Percentiles rank a stretch among this genome's conserved stretches.
These are phyloP conservation scores for Hyaloperonospora brassicae DNA, from an alignment of 352 stramenopile species.

Conservation along the genomic window DNA sequence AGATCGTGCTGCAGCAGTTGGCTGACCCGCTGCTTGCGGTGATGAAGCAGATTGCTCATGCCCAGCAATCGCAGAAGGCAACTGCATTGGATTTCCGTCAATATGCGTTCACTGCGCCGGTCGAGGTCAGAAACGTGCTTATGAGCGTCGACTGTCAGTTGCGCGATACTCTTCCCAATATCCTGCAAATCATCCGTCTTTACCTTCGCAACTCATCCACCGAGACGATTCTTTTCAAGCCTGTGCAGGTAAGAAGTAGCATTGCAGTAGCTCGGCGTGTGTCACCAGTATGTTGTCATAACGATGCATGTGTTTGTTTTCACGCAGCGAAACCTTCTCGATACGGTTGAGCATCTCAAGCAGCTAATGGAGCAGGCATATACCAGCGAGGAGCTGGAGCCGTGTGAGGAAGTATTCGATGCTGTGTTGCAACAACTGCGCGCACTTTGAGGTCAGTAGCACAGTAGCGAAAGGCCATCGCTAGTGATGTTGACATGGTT, in stretches of 20 bases:
- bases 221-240: conserved; percentile 78
- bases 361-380: conserved; percentile 55
- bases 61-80: conserved; percentile 34
- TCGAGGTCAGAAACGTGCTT: conserved; percentile 41
- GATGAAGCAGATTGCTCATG: conserved; percentile 57
- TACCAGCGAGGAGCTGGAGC: conserved; percentile 35
- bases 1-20: conserved; percentile 56
- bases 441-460: conserved; percentile 21
- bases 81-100: conserved; percentile 35
- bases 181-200: conserved; percentile 53
- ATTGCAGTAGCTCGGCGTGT: background rate
- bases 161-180: conserved; percentile 28
- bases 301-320: conserved; percentile 4
- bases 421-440: conserved; percentile 41
- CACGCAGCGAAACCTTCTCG: conserved; percentile 52
- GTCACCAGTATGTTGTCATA: background rate
- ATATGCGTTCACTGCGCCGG: conserved; percentile 37
- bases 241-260: conserved; percentile 46
- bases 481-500: no score
- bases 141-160: conserved; percentile 35
- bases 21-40: conserved; percentile 45
- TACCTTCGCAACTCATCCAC: conserved; percentile 78
- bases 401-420: conserved; percentile 33
- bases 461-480: no score
- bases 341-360: conserved; percentile 55